Conservation (phyloP, 257 asterid genomes). For the Lycium ferocissimum region DNA sequence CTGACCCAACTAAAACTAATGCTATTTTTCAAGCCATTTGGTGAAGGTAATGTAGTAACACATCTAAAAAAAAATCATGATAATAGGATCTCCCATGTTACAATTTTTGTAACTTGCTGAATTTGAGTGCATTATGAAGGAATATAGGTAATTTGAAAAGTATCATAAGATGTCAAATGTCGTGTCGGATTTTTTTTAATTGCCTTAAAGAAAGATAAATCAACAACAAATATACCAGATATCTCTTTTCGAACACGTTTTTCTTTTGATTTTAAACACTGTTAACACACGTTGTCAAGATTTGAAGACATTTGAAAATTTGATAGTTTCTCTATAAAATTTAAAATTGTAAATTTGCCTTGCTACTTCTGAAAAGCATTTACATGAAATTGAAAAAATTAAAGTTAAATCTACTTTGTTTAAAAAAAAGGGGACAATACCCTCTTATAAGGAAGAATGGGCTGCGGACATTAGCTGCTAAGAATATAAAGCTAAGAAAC, state of each 20-base stretch:
- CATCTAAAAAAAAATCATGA: no score
- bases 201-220: no score
- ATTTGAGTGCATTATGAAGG: not conserved
- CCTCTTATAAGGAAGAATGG: no score
- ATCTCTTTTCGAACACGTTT: not conserved
- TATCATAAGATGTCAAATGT: slow-evolving; percentile 9
- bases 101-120: not conserved
- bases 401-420: not conserved
- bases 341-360: not conserved
- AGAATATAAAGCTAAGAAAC: no score
- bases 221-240: no score
- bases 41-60: no score
- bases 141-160: not conserved
- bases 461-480: no score
- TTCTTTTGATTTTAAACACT: not conserved
- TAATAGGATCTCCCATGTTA: not conserved
- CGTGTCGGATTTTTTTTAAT: not conserved
- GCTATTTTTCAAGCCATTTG: no score
- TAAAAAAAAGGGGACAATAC: not conserved
- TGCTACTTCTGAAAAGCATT: not conserved
- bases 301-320: not conserved
- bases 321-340: not conserved
- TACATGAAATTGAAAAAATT: not conserved
- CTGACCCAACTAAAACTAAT: no score
- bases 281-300: not conserved